Evolutionary conservation across 306 rosid species (phyloP), one percentile per base, ranked within the genome.

Genomic region (Cyamopsis tetragonoloba): DNA sequence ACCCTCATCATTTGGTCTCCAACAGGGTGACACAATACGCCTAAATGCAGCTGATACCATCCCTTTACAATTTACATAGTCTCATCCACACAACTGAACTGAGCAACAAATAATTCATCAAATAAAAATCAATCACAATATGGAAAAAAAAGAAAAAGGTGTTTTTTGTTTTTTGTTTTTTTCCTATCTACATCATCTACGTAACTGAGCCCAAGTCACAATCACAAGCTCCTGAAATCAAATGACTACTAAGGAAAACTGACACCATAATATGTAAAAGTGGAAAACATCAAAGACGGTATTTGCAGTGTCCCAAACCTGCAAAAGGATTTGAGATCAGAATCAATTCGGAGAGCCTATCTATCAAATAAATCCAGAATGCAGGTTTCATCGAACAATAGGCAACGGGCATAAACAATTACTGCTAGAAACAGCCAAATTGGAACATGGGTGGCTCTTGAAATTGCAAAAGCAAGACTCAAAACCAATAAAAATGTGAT

Each of bases 51-150:
- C 82, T 6, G 89, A 77, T 72, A 83, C 92, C 99, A 95, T 93
- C 72, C 83, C 95, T 92, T n/a, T n/a, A n/a, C n/a, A n/a, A n/a
- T n/a, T n/a, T 63, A 87, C 96, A 87, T 83, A 85, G 63, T 86
- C 96, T 89, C 85, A 84, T 71, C 78, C 89, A 82, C 81, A 79
- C 66, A 82, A 82, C 79, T 82, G 85, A 82, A 82, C 79, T 82
- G 85, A 6, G 70, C 83, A 85, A 83, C 77, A 77, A 79, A 83
- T 63, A 56, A 72, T 70, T 80, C 74, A 58, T 72, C 53, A 74
- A 83, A 76, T 19, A 30, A 31, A 72, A 39, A 57, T 22, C 72
- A 83, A 72, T 53, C 17, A 70, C 75, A 70, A 70, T 28, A 78
- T 79, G 54, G 67, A 74, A 76, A 80, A 22, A n/a, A n/a, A n/a